Conservation (phyloP, 2,329 filamentous ascomycete genomes). For the Blastomyces gilchristii region DNA sequence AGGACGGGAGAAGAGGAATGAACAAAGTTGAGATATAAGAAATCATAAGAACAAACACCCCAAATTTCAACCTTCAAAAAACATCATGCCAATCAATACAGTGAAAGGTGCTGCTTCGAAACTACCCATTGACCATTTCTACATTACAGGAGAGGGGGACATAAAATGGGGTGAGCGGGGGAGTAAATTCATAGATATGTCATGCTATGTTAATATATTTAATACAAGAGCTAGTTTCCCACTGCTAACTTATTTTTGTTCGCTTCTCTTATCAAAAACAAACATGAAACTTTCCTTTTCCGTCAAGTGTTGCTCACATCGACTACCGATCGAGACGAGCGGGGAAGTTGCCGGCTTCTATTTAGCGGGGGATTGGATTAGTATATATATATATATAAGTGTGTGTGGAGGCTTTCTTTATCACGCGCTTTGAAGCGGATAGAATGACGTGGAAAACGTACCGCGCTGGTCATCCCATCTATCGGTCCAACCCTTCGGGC, state of each 20-base stretch:
- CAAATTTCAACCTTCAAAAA: too few relatives aligned
- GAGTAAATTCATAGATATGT: background rate
- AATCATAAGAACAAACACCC: background rate
- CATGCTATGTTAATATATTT: background rate
- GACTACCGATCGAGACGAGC: slow-evolving; percentile 17
- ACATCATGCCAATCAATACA: too few relatives aligned
- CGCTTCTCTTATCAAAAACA: background rate
- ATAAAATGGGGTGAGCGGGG: background rate
- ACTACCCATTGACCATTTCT: background rate
- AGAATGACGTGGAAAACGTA: slow-evolving; percentile 47
- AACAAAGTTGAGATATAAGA: background rate
- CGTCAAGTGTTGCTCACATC: background rate
- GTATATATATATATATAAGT: background rate
- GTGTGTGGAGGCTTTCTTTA: background rate
- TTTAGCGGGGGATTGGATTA: background rate
- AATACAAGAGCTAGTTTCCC: background rate
- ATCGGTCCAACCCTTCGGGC: slow-evolving; percentile 86
- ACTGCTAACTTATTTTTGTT: background rate
- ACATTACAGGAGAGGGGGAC: background rate
- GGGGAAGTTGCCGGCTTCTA: slow-evolving; percentile 49
- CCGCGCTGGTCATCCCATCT: slow-evolving; percentile 97
- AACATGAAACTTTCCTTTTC: background rate
- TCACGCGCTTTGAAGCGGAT: slow-evolving; percentile 27
- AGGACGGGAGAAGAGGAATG: too few relatives aligned
- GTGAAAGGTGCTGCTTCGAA: too few relatives aligned